Evolutionary conservation across 768 basidiomycete species (phyloP).

Genomic region (Suillus decipiens): DNA sequence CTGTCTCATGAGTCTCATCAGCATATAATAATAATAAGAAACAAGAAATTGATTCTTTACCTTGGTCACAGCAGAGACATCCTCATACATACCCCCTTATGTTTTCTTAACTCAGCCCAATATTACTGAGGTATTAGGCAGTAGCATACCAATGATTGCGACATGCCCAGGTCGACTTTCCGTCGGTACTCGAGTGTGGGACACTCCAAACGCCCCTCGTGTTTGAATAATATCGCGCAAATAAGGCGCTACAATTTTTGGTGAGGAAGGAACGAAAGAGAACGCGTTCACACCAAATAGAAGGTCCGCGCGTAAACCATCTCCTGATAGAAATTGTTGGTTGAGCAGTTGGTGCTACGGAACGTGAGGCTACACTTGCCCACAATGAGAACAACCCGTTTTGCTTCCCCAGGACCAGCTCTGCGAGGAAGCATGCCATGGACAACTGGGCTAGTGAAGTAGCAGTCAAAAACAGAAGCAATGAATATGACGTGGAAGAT

Average conservation of each 20-base stretch:
- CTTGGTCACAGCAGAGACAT: constrained; percentile 86
- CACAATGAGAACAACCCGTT: constrained; percentile 78
- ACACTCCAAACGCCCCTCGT: constrained; percentile 80
- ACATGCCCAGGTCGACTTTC: constrained; percentile 90
- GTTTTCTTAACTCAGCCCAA: constrained; percentile 11
- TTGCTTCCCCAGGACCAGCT: constrained; percentile 50
- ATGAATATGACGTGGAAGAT: constrained; percentile 76
- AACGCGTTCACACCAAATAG: constrained; percentile 68
- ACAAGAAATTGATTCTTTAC: constrained; percentile 34
- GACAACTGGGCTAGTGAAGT: constrained; percentile 83
- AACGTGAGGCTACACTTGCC: constrained; percentile 43
- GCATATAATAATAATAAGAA: background rate
- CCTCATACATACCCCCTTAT: constrained; percentile 87
- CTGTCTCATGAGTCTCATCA: constrained; percentile 33
- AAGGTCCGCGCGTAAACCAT: constrained; percentile 83
- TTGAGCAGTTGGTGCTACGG: background rate
- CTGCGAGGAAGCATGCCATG: constrained; percentile 69
- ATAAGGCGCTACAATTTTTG: constrained; percentile 70
- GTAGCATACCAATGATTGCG: constrained; percentile 69
- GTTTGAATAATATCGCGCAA: constrained; percentile 64
- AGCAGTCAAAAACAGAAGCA: constrained; percentile 80
- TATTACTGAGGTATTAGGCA: background rate
- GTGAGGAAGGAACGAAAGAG: constrained; percentile 46
- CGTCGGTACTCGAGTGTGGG: constrained; percentile 85
- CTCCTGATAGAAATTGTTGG: constrained; percentile 48